Evolutionary conservation across 148 eudicot genomes (phyloP).

Genomic region (Rhododendron simsii): DNA sequence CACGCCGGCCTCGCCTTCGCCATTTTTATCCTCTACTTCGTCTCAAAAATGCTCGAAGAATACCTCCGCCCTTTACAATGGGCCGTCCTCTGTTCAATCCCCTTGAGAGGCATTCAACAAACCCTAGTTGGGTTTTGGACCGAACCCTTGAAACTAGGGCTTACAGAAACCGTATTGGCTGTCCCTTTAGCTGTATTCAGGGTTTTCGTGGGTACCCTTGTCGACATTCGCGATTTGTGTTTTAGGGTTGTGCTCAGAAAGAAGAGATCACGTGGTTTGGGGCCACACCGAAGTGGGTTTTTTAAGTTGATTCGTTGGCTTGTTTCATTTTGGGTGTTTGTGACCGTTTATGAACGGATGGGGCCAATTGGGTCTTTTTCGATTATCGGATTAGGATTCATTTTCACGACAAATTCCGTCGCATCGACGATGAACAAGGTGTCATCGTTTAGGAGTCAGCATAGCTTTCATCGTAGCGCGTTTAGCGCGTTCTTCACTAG

Average conservation of each 20-base stretch:
- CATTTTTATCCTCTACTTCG: slow-evolving; percentile 56
- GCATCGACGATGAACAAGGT: slow-evolving; percentile 66
- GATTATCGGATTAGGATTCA: slow-evolving; percentile 49
- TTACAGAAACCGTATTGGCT: slow-evolving; percentile 74
- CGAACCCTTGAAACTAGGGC: slow-evolving; percentile 66
- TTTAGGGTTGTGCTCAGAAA: slow-evolving; percentile 11
- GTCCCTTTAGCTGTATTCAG: slow-evolving; percentile 61
- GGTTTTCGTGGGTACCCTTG: slow-evolving; percentile 67
- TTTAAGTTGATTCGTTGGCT: background rate
- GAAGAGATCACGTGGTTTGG: background rate
- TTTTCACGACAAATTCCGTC: slow-evolving; percentile 51
- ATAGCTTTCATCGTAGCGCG: slow-evolving; percentile 50
- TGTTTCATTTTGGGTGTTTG: background rate
- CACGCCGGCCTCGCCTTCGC: slow-evolving; percentile 75
- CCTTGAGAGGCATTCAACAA: slow-evolving; percentile 71
- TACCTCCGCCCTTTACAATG: slow-evolving; percentile 77
- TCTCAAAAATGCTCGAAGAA: slow-evolving; percentile 62
- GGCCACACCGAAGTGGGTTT: background rate
- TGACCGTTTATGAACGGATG: background rate
- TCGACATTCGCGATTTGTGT: slow-evolving; percentile 49
- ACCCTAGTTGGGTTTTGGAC: slow-evolving; percentile 83
- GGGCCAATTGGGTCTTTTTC: slow-evolving; percentile 44
- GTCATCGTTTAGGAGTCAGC: slow-evolving; percentile 46
- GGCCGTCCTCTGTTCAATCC: slow-evolving; percentile 89
- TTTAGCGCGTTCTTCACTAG: slow-evolving; percentile 64